These are phyloP conservation scores for maize (Zea mays) DNA, from an alignment of 176 grass and related monocot species.

Conservation along the genomic window DNA sequence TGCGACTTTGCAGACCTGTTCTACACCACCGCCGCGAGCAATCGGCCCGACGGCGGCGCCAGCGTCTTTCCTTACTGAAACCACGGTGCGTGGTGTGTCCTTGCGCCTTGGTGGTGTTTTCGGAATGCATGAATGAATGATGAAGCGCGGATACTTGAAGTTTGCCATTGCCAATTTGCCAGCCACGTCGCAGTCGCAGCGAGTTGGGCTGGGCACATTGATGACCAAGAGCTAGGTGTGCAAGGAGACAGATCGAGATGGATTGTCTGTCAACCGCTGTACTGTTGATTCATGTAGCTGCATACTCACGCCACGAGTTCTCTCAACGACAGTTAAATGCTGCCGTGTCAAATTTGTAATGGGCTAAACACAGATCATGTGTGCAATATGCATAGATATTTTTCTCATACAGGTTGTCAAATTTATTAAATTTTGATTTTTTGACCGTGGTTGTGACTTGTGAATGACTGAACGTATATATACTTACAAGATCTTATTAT, in stretches of 20 bases:
- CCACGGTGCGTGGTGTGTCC: neutral
- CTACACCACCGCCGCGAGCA: slow-evolving; percentile 22
- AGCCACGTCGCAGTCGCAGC: neutral
- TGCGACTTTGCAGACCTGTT: slow-evolving; percentile 40
- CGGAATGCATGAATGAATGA: too few relatives aligned
- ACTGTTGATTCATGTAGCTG: neutral
- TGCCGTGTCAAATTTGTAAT: neutral
- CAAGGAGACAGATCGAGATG: neutral
- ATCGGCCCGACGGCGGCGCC: neutral
- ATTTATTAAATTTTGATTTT: too few relatives aligned
- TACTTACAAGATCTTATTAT: too few relatives aligned
- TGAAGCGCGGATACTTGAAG: neutral
- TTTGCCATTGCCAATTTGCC: neutral
- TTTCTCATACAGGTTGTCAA: too few relatives aligned
- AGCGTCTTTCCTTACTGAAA: neutral
- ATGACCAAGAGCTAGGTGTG: neutral
- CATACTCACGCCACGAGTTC: neutral
- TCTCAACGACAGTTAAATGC: neutral
- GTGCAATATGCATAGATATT: neutral
- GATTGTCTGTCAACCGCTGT: neutral
- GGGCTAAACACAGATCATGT: neutral
- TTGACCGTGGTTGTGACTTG: too few relatives aligned
- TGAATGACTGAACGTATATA: too few relatives aligned
- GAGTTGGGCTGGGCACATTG: too few relatives aligned
- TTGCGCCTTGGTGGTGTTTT: too few relatives aligned